phyloP scores from a whole-genome alignment of 2,329 filamentous ascomycete species.

The Alternaria postmessia region DNA sequence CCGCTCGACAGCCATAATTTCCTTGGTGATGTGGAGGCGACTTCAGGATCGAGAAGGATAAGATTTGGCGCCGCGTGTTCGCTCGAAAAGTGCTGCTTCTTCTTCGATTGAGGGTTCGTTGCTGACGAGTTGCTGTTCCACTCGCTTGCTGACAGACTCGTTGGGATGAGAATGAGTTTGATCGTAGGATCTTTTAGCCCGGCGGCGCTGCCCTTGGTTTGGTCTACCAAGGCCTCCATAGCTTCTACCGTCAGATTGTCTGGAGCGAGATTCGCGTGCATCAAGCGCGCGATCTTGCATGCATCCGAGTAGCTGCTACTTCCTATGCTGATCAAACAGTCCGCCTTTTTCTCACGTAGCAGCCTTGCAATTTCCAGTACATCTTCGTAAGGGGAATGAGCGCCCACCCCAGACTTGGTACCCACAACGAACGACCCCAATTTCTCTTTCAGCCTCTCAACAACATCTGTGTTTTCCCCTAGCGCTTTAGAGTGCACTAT shows the following conservation, averaged over 20 bases:
- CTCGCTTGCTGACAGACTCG: conserved; percentile 36
- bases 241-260: conserved; percentile 24
- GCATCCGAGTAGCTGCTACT: conserved; percentile 39
- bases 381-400: conserved; percentile 35
- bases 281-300: conserved; percentile 37
- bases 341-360: conserved; percentile 26
- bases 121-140: conserved; percentile 34
- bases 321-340: conserved; percentile 34
- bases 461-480: conserved; percentile 24
- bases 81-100: conserved; percentile 38
- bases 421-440: conserved; percentile 28
- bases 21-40: conserved; percentile 34
- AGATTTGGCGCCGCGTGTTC: conserved; percentile 27
- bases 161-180: conserved; percentile 34
- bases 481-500: conserved; percentile 34
- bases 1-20: conserved; percentile 39
- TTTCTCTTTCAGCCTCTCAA: conserved; percentile 24
- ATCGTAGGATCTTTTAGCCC: conserved; percentile 23
- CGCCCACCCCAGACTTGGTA: conserved; percentile 30
- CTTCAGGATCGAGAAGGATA: conserved; percentile 33
- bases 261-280: conserved; percentile 26
- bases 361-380: conserved; percentile 29
- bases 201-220: conserved; percentile 25
- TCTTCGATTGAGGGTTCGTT: conserved; percentile 27
- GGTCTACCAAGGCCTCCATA: conserved; percentile 33